Conservation (phyloP, 2,329 filamentous ascomycete species). For the Pseudogymnoascus pannorum region DNA sequence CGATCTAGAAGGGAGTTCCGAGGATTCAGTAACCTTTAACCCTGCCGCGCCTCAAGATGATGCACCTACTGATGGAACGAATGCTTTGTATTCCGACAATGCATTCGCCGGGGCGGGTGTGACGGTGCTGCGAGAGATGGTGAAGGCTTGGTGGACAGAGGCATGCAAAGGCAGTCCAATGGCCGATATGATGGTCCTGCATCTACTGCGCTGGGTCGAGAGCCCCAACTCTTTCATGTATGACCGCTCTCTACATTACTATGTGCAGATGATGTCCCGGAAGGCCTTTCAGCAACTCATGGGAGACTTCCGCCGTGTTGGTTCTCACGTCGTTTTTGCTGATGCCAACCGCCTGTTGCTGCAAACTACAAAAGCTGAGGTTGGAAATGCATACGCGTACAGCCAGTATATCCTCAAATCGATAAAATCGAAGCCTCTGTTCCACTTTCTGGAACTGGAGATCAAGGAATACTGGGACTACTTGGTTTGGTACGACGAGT, state of each 20-base stretch:
- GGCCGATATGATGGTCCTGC: conserved; percentile 96
- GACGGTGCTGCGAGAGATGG: conserved; percentile 90
- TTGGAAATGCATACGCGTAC: conserved; percentile 94
- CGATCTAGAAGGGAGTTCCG: conserved; percentile 67
- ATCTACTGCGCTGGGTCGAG: conserved; percentile 95
- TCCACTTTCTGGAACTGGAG: conserved; percentile 94
- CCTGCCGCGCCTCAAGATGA: conserved; percentile 58
- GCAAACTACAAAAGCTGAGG: conserved; percentile 93
- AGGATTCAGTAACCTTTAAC: conserved; percentile 77
- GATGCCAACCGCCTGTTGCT: conserved; percentile 82
- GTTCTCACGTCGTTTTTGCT: conserved; percentile 92
- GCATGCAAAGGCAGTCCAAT: conserved; percentile 84
- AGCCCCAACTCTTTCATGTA: conserved; percentile 91
- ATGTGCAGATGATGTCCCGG: conserved; percentile 96
- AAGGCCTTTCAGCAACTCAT: conserved; percentile 97
- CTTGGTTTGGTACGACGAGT: conserved; percentile 97
- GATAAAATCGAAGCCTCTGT: conserved; percentile 89
- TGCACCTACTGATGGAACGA: conserved; percentile 52
- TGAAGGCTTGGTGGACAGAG: conserved; percentile 96
- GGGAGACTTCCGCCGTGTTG: conserved; percentile 90
- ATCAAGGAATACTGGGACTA: conserved; percentile 99
- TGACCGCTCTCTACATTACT: conserved; percentile 88
- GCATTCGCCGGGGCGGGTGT: conserved; percentile 91
- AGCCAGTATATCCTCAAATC: conserved; percentile 97
- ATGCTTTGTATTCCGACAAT: conserved; percentile 73